These are phyloP conservation scores for Pelargonium nanum DNA, from an alignment of 345 rosid species.

Conservation along the genomic window DNA sequence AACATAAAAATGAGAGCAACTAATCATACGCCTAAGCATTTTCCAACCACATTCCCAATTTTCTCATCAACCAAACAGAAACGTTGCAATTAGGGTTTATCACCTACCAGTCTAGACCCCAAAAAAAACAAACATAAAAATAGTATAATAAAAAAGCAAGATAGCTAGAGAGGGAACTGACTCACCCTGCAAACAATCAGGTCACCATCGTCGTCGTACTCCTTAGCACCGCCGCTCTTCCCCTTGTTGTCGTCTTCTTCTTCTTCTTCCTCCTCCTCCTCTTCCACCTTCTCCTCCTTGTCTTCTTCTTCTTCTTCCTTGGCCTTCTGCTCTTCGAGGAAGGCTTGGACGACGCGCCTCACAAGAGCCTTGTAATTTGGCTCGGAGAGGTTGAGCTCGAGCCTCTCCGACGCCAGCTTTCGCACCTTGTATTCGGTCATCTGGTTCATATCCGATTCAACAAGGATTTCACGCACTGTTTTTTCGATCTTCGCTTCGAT, in stretches of 20 bases:
- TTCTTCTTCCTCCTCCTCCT: constrained; percentile 12
- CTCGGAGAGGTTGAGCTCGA: constrained; percentile 54
- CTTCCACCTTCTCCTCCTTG: constrained; percentile 9
- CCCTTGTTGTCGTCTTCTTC: constrained; percentile 11
- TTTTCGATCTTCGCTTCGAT: constrained; percentile 36
- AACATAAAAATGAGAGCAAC: no score
- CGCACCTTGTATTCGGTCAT: constrained; percentile 76
- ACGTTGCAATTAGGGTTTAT: neutral
- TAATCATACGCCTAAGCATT: no score
- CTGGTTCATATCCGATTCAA: constrained; percentile 54
- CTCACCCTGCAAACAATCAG: constrained; percentile 66
- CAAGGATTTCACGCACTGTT: constrained; percentile 52
- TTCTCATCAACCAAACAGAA: neutral
- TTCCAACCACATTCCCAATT: neutral
- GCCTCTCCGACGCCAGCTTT: constrained; percentile 49
- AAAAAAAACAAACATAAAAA: neutral
- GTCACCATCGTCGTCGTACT: constrained; percentile 73
- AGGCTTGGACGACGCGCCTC: constrained; percentile 43
- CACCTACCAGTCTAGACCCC: neutral
- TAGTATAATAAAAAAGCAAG: neutral
- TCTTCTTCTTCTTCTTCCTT: constrained; percentile 18
- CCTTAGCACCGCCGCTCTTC: constrained; percentile 19
- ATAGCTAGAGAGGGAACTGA: neutral
- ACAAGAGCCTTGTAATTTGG: constrained; percentile 55
- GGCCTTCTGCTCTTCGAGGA: constrained; percentile 46